Evolutionary conservation across 176 grass and related monocot species (phyloP).

Genomic region (Rhynchospora breviuscula): DNA sequence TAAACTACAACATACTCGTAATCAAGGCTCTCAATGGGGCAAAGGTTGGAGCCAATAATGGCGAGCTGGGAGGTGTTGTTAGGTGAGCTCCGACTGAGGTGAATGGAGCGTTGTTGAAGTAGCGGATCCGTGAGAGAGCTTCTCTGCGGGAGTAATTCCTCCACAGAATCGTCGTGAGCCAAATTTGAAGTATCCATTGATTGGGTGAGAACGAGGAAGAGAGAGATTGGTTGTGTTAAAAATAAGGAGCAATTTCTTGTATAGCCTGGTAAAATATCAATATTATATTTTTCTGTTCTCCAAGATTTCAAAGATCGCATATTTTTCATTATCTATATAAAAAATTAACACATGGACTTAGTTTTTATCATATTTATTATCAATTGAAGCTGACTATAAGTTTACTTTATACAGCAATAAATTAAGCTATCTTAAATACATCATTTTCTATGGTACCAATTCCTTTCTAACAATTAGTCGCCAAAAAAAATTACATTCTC

Average conservation of each 20-base stretch:
- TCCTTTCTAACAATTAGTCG: background rate
- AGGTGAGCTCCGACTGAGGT: slow-evolving; percentile 54
- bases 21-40: slow-evolving; percentile 93
- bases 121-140: slow-evolving; percentile 9
- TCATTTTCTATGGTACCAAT: background rate
- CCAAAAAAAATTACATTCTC: too few relatives aligned
- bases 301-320: too few relatives aligned
- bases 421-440: background rate
- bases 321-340: too few relatives aligned
- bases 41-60: slow-evolving; percentile 90
- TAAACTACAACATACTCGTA: slow-evolving; percentile 52
- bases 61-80: slow-evolving; percentile 87
- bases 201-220: background rate
- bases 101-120: slow-evolving; percentile 7
- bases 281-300: background rate
- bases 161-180: background rate
- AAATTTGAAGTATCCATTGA: slow-evolving; percentile 17
- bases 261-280: background rate
- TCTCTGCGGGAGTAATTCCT: background rate
- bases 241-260: background rate
- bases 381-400: background rate
- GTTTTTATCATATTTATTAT: too few relatives aligned
- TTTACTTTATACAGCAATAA: background rate
- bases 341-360: too few relatives aligned
- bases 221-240: background rate